Conservation (phyloP, 75 land plant genomes). For the Gnetum montanum region DNA sequence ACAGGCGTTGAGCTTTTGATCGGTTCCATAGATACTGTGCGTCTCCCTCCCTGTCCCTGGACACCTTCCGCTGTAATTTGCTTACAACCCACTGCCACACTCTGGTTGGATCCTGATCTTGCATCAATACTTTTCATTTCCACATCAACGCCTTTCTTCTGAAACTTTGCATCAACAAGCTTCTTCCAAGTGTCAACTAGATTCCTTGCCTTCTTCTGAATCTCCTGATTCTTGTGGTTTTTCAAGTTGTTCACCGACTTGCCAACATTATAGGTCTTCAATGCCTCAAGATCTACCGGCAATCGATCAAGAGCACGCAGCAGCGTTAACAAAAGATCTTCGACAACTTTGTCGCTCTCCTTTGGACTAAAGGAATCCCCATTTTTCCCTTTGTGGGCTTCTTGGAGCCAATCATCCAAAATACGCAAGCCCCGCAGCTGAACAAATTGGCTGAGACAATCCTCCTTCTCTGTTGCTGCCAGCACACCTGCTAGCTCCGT, state of each 20-base stretch:
- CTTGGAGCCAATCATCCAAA: conserved; percentile 93
- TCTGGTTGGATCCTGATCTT: conserved; percentile 47
- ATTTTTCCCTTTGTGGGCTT: conserved; percentile 84
- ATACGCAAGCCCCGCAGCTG: conserved; percentile 60
- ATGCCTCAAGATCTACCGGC: conserved; percentile 78
- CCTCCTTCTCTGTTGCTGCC: conserved; percentile 74
- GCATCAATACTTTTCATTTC: conserved; percentile 73
- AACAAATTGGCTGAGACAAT: conserved; percentile 78
- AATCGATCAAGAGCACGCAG: conserved; percentile 91
- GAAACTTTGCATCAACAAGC: conserved; percentile 50
- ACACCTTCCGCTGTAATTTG: conserved; percentile 21
- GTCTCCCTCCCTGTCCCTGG: conserved; percentile 26
- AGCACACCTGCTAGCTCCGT: conserved; percentile 67
- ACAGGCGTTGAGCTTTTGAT: conserved; percentile 39
- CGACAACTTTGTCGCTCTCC: conserved; percentile 63
- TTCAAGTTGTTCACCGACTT: conserved; percentile 76
- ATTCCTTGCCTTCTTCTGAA: conserved; percentile 90
- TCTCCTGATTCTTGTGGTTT: conserved; percentile 74
- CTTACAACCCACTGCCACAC: conserved; percentile 45
- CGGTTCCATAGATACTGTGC: conserved; percentile 23
- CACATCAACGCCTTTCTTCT: too few species aligned
- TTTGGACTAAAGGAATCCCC: conserved; percentile 65
- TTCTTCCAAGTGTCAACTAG: conserved; percentile 95
- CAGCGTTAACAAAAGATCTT: conserved; percentile 71
- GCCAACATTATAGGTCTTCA: conserved; percentile 58